These are phyloP conservation scores for Senna siamea DNA, from an alignment of 306 rosid species.

Conservation along the genomic window DNA sequence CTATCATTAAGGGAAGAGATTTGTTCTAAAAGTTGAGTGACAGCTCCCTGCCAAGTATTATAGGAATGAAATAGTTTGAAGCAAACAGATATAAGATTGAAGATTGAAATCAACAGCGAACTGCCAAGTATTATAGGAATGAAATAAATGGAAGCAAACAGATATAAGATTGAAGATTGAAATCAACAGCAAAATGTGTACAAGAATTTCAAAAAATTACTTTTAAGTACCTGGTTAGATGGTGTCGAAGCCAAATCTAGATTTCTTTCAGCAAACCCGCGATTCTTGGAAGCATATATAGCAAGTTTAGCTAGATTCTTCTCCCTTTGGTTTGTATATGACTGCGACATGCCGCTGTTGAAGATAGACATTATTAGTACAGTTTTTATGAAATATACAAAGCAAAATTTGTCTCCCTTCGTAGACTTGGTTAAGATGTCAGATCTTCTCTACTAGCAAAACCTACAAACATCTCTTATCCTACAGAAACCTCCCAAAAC, in stretches of 20 bases:
- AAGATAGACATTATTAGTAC: constrained; percentile 33
- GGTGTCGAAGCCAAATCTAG: constrained; percentile 54
- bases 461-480: constrained; percentile 3
- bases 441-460: not conserved
- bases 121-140: constrained; percentile 46
- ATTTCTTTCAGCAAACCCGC: constrained; percentile 69
- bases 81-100: constrained; percentile 17
- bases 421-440: constrained; percentile 16
- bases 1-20: constrained; percentile 89
- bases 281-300: constrained; percentile 52
- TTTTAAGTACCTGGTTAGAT: constrained; percentile 63
- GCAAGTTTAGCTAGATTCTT: constrained; percentile 62
- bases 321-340: constrained; percentile 85
- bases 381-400: constrained; percentile 18
- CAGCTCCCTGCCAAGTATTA: constrained; percentile 56
- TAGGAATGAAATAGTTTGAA: constrained; percentile 20
- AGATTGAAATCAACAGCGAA: constrained; percentile 26
- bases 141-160: constrained; percentile 10
- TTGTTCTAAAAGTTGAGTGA: constrained; percentile 85
- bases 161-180: constrained; percentile 27
- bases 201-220: constrained; percentile 5
- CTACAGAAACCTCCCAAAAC: not conserved
- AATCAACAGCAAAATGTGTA: constrained; percentile 29
- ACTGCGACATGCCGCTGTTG: constrained; percentile 83
- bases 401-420: not conserved